Evolutionary conservation across 2,329 filamentous ascomycete species (phyloP).

Genomic region (Pseudogymnoascus sp.): DNA sequence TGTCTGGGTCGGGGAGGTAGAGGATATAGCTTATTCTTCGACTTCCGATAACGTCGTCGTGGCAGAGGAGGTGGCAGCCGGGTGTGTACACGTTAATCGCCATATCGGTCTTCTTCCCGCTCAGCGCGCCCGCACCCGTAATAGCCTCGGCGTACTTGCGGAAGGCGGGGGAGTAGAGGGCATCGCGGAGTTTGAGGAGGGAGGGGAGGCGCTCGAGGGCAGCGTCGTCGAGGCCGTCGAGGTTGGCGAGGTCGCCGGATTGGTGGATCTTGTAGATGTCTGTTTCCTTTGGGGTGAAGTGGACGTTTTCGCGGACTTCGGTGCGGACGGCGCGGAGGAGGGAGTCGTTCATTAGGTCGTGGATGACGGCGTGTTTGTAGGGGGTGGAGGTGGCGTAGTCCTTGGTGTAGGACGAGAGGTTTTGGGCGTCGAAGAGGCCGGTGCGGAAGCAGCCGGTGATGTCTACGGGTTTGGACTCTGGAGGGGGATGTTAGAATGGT

Average conservation of each 20-base stretch:
- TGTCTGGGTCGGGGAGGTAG: constrained; percentile 88
- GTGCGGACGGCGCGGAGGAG: constrained; percentile 78
- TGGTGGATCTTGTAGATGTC: constrained; percentile 99
- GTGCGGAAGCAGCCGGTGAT: constrained; percentile 53
- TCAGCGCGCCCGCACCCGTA: constrained; percentile 77
- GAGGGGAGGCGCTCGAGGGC: constrained; percentile 81
- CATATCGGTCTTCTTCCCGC: constrained; percentile 95
- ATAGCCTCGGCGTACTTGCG: constrained; percentile 81
- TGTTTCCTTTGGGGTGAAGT: constrained; percentile 96
- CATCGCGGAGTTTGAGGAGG: constrained; percentile 84
- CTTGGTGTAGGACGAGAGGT: constrained; percentile 49
- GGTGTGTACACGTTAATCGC: constrained; percentile 98
- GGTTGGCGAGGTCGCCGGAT: constrained; percentile 91
- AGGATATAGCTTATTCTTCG: constrained; percentile 93
- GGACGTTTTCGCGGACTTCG: constrained; percentile 84
- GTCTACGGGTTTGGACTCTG: constrained; percentile 29
- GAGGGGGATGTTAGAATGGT: not conserved
- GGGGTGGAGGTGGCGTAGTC: constrained; percentile 57
- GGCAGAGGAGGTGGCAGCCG: constrained; percentile 88
- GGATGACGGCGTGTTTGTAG: constrained; percentile 91
- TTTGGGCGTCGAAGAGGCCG: constrained; percentile 53
- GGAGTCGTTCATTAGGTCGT: constrained; percentile 65
- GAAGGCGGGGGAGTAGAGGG: constrained; percentile 84
- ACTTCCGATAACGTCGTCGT: constrained; percentile 98
- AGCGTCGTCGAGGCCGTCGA: constrained; percentile 83